Base-by-base conservation (phyloP, 2,329 filamentous ascomycete genomes). In the Xylariales sp. region DNA sequence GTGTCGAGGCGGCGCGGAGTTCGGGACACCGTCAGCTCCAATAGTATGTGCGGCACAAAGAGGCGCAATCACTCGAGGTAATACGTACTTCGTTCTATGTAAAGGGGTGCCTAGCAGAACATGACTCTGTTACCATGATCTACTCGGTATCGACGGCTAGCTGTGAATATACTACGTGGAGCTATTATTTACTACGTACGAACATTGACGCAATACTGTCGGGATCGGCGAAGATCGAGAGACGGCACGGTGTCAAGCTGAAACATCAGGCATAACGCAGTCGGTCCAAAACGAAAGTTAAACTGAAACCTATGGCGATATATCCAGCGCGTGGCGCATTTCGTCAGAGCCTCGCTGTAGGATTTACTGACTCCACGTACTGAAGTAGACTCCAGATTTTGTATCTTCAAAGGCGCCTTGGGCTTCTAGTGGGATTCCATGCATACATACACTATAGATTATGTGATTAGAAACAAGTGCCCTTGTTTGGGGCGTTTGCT, bases 401-500 rank as follows among this genome's bases (percentile, higher is more conserved):
- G 9, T 3, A 41, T 41, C 12, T 12, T 41, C 32, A 34, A 41
- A 46, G 5, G 30, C 18, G 34, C 14, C 28, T 49, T 39, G 3
- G 32, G 45, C 16, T 67, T 58, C 54, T 67, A 63, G 59, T 52
- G 43, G 34, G 32, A 49, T 67, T 67, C 59, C 41, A 67, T 58
- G 54, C 64, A 67, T 57, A 34, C 23, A 52, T 57, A 34, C 23
- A 52, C 36, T 36, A 53, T 16, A 34, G 32, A 5, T n/a, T 34
- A 34, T 23, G 57, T 50, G 30, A 30, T 54, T 53, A 43, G 28
- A 23, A 28, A 28, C 39, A 32, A 14, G 39, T 12, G 10, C 28
- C 23, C 36, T 34, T 34, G 46, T 23, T 53, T 41, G 46, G 23
- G 61, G 45, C 54, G 54, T 64, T 64, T 55, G 28, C 50, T 56